Percentiles rank a stretch among this genome's conserved stretches.
Evolutionary conservation across 306 rosid species (phyloP).

Genomic region (Cicer yamashitae): DNA sequence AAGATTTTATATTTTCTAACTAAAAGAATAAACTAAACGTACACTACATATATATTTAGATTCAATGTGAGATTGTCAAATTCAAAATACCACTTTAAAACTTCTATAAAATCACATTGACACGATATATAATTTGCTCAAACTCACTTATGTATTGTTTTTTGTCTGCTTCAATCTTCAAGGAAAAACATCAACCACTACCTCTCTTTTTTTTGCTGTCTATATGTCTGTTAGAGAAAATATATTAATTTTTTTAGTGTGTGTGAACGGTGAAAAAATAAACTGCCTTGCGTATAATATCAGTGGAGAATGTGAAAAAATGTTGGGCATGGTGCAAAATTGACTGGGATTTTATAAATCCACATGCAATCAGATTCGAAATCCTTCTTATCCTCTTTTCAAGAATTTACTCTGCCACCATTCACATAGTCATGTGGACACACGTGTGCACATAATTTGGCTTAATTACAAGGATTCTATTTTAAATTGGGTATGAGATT

Average conservation of each 20-base stretch:
- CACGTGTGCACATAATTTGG: slow-evolving; percentile 66
- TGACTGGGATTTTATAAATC: slow-evolving; percentile 59
- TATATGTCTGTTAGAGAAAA: not conserved
- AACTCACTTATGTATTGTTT: not conserved
- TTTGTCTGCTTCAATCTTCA: not conserved
- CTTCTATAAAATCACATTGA: no score
- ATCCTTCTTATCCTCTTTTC: slow-evolving; percentile 44
- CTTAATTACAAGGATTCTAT: not conserved
- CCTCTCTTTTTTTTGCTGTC: not conserved
- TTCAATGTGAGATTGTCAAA: no score
- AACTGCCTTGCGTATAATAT: slow-evolving; percentile 9
- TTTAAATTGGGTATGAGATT: no score
- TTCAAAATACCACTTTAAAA: no score
- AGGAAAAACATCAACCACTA: not conserved
- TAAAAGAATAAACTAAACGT: no score
- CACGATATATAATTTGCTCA: no score
- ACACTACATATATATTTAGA: no score
- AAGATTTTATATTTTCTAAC: no score
- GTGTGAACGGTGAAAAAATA: not conserved
- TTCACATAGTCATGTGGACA: slow-evolving; percentile 63
- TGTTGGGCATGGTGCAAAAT: slow-evolving; percentile 53
- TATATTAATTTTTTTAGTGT: not conserved
- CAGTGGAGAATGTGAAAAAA: slow-evolving; percentile 32
- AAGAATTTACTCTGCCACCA: slow-evolving; percentile 47
- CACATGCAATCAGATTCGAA: slow-evolving; percentile 74